Evolutionary conservation across 163 green algal species (phyloP).

Genomic region (Chloromonas sp.): DNA sequence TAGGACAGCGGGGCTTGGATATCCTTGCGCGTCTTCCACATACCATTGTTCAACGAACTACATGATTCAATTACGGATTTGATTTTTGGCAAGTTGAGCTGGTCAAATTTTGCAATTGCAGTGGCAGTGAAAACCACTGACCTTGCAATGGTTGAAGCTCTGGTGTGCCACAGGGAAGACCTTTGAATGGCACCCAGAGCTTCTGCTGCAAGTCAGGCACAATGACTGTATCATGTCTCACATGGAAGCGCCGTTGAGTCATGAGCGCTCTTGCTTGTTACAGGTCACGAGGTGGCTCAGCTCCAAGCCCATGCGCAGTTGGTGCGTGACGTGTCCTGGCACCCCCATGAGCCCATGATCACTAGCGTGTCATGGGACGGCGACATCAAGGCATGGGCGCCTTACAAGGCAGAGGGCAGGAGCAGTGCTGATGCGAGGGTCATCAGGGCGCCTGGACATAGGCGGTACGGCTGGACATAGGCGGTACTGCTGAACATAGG

Average conservation of each 20-base stretch:
- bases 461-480: too few relatives aligned
- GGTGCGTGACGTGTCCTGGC: slow-evolving; percentile 3
- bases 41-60: background rate
- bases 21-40: background rate
- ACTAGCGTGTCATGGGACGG: background rate
- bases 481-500: too few relatives aligned
- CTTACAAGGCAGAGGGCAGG: background rate
- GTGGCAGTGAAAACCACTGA: background rate
- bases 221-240: too few relatives aligned
- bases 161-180: background rate
- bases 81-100: background rate
- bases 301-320: background rate
- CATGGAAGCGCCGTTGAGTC: background rate
- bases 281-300: background rate
- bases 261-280: background rate
- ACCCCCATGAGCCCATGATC: background rate
- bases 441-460: too few relatives aligned
- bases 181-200: background rate
- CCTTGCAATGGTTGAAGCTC: background rate
- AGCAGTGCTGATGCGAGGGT: too few relatives aligned
- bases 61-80: background rate
- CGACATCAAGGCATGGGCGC: background rate
- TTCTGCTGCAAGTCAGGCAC: background rate
- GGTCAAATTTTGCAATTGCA: background rate
- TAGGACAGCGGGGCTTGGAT: background rate